Evolutionary conservation across 805 yeast species (phyloP), one percentile per base, ranked within the genome.

Genomic region (Saturnispora sekii): DNA sequence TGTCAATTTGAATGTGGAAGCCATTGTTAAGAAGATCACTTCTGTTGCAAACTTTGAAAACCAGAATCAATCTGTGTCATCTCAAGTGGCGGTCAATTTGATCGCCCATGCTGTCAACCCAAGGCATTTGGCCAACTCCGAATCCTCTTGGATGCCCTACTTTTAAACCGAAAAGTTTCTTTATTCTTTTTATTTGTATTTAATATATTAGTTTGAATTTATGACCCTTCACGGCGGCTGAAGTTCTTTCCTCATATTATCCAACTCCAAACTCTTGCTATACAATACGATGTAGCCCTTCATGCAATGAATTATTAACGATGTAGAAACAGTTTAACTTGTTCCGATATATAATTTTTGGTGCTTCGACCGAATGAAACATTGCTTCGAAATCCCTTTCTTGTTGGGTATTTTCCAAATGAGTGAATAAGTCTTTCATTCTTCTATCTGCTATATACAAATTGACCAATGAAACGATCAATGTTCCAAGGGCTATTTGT

Each of bases 51-150:
- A 73, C 51, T 65, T 68, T 67, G 66, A 61, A 30, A 49, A 48
- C 17, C 56, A 49, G 26, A 84, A 89, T 3, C 87, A 84, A 49
- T 77, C 83, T 1, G 81, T 84, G 32, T 84, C 95, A 9, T 85
- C 95, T 32, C 97, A 90, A 62, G 81, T 85, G 49, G 84, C 88
- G 31, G 72, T 93, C 52, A 97, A 93, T 56, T 74, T 90, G 58
- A 86, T 93, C 43, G 82, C 95, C 5, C 88, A 86, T 57, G 97
- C 98, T 6, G 97, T 89, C 12, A 90, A 89, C 58, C 97, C 97
- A 32, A 77, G 95, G 55, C 86, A 87, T 56, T 67, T 93, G 54
- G 97, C 97, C 12, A 79, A 86, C 44, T 82, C 95, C 5, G 98
- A 93, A 55, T 79, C 88, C 12, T 72, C 85, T 51, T 93, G 96